Evolutionary conservation across 192 early-diverging fungal species (phyloP), one percentile per base, ranked within the genome.

Genomic region (Coemansia sp.): DNA sequence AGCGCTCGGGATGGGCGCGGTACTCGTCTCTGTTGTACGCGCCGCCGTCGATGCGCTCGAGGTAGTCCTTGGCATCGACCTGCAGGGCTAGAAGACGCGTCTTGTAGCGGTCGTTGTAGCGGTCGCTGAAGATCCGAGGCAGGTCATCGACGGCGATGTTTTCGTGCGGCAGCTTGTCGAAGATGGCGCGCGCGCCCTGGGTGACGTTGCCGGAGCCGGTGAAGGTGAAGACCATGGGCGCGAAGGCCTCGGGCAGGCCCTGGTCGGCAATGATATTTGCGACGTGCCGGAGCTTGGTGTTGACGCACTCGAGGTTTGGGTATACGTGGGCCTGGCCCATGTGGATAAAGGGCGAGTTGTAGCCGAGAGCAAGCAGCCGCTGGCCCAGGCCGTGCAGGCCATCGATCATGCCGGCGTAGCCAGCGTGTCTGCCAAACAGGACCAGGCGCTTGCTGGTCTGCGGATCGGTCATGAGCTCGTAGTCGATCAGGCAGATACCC

Each of bases 351-450:
- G 97, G 94, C 50, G 90, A 94, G 68, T 91, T 93, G 73, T 94
- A 94, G 2, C 95, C 97, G 6, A 90, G 69, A 3, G 92, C 94
- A 24, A 98, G 84, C 54, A 98, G 74, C 13, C 95, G 83, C 64
- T 92, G 90, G 4, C 97, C 97, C 58, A 98, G 83, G 16, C 90
- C 93, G 58, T 98, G 95, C 18, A 97, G 75, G 6, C 88, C 85
- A 57, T 98, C 95, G 60, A 98, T 88, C 87, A 95, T 90, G 29
- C 92, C 95, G 14, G 95, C 94, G 59, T 95, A 94, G 9, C 97
- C 97, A 1, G 97, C 97, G 59, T 93, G 91, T 45, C 84, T 88
- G 56, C 93, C 93, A 82, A 98, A 98, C 49, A 92, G 84, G 20
- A 98, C 95, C 45, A 95, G 73, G 11, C 96, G 89, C 57, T 87